Percentiles rank a stretch among this genome's conserved stretches.
phyloP scores from a whole-genome alignment of 257 asterid genomes.

The Forsythia suspensa region DNA sequence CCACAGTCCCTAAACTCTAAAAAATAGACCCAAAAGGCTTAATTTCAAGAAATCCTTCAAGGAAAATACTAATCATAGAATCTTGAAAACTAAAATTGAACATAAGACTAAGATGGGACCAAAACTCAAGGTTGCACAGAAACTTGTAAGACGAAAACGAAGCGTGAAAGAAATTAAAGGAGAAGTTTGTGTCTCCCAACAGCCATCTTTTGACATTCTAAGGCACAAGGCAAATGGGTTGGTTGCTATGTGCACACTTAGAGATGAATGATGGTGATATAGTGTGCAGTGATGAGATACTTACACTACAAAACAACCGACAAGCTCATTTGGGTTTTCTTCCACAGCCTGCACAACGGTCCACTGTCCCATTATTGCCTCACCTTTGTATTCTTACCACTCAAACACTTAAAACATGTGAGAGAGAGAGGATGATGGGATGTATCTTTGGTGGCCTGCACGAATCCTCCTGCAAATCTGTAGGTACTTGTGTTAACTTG shows the following conservation, averaged over 20 bases:
- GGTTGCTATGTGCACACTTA: neutral
- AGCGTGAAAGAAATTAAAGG: slow-evolving; percentile 4
- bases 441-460: neutral
- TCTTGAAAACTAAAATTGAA: slow-evolving; percentile 8
- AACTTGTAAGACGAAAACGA: neutral
- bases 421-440: neutral
- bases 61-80: neutral
- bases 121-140: slow-evolving; percentile 11
- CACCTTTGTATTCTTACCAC: neutral
- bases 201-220: slow-evolving; percentile 21
- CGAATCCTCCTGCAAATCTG: slow-evolving; percentile 16
- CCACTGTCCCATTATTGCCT: slow-evolving; percentile 46
- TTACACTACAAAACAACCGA: slow-evolving; percentile 59
- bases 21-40: slow-evolving; percentile 31
- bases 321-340: slow-evolving; percentile 56
- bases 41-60: slow-evolving; percentile 6
- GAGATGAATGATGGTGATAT: neutral
- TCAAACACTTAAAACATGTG: slow-evolving; percentile 6
- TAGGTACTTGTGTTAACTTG: neutral
- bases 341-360: slow-evolving; percentile 45
- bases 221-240: slow-evolving; percentile 17
- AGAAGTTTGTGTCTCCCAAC: slow-evolving; percentile 43
- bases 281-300: slow-evolving; percentile 18
- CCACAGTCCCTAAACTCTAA: slow-evolving; percentile 1
- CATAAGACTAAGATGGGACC: slow-evolving; percentile 4